These are phyloP conservation scores for Quercus berberidifolia DNA, from an alignment of 306 rosid species.

Conservation along the genomic window DNA sequence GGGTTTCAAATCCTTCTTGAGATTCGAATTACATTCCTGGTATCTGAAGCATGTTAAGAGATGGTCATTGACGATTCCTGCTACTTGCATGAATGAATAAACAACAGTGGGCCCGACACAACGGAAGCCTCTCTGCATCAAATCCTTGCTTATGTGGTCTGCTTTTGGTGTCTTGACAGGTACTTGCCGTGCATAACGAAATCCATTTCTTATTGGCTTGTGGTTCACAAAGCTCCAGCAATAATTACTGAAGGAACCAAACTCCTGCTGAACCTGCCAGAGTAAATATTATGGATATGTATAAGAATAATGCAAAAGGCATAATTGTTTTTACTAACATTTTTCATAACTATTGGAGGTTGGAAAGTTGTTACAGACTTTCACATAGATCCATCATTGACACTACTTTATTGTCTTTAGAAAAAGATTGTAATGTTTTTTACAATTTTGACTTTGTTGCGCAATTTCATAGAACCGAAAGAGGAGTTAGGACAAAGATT, in stretches of 20 bases:
- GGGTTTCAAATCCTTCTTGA: slow-evolving; percentile 28
- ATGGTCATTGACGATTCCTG: slow-evolving; percentile 86
- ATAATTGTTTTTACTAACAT: too few relatives aligned
- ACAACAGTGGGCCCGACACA: slow-evolving; percentile 88
- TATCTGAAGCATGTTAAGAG: slow-evolving; percentile 64
- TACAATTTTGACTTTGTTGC: neutral
- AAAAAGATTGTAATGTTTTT: too few relatives aligned
- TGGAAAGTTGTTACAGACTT: too few relatives aligned
- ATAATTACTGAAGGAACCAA: slow-evolving; percentile 83
- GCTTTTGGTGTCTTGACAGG: slow-evolving; percentile 90
- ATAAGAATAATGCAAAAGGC: neutral
- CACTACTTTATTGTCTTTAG: too few relatives aligned
- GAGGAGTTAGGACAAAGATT: neutral
- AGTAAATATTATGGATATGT: slow-evolving; percentile 4
- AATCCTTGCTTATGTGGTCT: slow-evolving; percentile 79
- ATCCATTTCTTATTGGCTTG: slow-evolving; percentile 59
- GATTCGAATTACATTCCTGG: slow-evolving; percentile 40
- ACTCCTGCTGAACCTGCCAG: slow-evolving; percentile 65
- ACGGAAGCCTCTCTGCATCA: slow-evolving; percentile 91
- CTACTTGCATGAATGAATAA: slow-evolving; percentile 88
- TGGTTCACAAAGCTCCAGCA: slow-evolving; percentile 88
- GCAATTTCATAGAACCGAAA: neutral
- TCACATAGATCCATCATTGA: too few relatives aligned
- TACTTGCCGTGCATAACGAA: slow-evolving; percentile 71
- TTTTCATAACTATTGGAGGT: too few relatives aligned